phyloP scores from a whole-genome alignment of 768 basidiomycete species.

The Naganishia onofrii region DNA sequence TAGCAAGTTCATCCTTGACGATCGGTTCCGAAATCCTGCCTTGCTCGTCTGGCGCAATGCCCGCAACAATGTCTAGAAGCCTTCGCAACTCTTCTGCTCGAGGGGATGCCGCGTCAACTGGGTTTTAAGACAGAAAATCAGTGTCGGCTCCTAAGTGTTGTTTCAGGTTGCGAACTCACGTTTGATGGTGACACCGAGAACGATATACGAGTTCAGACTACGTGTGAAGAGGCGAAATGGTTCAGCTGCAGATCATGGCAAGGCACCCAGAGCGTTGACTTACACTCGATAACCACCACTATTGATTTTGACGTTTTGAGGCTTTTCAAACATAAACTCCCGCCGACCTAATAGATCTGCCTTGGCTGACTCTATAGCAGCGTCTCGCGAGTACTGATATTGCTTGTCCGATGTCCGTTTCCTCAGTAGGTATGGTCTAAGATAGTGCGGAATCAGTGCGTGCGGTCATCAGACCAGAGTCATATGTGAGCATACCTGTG shows the following conservation, averaged over 20 bases:
- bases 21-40: conserved; percentile 51
- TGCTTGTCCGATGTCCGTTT: conserved; percentile 46
- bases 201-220: conserved; percentile 52
- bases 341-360: conserved; percentile 52
- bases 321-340: conserved; percentile 52
- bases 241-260: background rate
- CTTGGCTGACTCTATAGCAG: conserved; percentile 53
- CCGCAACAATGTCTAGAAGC: conserved; percentile 50
- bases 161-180: conserved; percentile 35
- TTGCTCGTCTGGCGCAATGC: conserved; percentile 48
- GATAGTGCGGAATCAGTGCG: conserved; percentile 1
- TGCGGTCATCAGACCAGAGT: too few relatives aligned
- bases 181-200: conserved; percentile 51
- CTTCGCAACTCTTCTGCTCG: conserved; percentile 50
- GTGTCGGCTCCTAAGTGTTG: background rate
- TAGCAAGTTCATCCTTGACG: conserved; percentile 53
- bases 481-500: conserved; percentile 40
- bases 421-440: conserved; percentile 50
- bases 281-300: conserved; percentile 51
- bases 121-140: background rate
- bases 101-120: conserved; percentile 50
- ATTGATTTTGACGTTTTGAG: conserved; percentile 49
- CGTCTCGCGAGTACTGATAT: conserved; percentile 51
- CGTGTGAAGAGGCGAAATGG: background rate
- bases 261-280: conserved; percentile 9